A percentile compares a stretch with the other conserved stretches of the same genome.
These are phyloP conservation scores for Apiospora hydei DNA, from an alignment of 2,329 filamentous ascomycete genomes.

Conservation along the genomic window DNA sequence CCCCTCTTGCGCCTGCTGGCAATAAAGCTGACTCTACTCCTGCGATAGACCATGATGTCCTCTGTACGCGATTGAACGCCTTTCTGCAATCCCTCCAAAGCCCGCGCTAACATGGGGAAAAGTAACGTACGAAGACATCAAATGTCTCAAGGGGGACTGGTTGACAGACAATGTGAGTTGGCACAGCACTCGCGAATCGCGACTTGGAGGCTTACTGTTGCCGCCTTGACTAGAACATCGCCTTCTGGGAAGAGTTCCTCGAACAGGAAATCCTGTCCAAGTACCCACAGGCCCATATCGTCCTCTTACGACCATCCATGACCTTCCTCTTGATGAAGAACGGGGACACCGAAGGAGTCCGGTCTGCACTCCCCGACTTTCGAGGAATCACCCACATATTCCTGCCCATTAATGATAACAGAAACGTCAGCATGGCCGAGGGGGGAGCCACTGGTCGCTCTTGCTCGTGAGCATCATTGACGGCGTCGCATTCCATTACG, in stretches of 20 bases:
- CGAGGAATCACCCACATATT: constrained; percentile 87
- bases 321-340: constrained; percentile 88
- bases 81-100: not conserved
- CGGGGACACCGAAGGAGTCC: constrained; percentile 60
- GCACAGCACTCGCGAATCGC: not conserved
- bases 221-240: constrained; percentile 74
- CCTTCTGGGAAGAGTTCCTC: constrained; percentile 97
- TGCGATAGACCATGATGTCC: constrained; percentile 46
- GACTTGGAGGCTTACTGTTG: not conserved
- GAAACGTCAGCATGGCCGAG: constrained; percentile 78
- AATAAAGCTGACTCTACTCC: constrained; percentile 2
- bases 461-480: constrained; percentile 90
- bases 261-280: constrained; percentile 85
- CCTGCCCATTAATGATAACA: constrained; percentile 91
- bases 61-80: constrained; percentile 39
- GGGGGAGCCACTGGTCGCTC: constrained; percentile 93
- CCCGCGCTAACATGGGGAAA: not conserved
- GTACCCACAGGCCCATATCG: constrained; percentile 84
- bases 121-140: constrained; percentile 91
- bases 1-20: constrained; percentile 20
- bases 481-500: constrained; percentile 94
- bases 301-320: constrained; percentile 92
- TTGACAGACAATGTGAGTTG: constrained; percentile 86
- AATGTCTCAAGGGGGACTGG: constrained; percentile 91
- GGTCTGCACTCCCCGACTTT: constrained; percentile 82